Evolutionary conservation across 2,329 filamentous ascomycete species (phyloP).

Genomic region (Xylaria hypoxylon): DNA sequence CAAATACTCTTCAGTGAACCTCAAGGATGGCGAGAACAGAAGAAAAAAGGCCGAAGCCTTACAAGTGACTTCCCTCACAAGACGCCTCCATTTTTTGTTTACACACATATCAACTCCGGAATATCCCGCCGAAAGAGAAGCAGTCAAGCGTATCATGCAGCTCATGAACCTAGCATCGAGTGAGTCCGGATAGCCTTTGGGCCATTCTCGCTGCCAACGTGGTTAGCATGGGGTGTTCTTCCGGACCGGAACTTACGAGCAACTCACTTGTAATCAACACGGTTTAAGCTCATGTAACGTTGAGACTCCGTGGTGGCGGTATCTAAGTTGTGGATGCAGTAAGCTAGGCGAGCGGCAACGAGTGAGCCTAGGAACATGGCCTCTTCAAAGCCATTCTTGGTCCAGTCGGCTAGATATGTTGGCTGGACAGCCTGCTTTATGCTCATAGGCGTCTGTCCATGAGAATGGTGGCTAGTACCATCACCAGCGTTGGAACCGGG

Average conservation of each 20-base stretch:
- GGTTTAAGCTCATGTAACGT: slow-evolving; percentile 66
- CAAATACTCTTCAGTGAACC: slow-evolving; percentile 14
- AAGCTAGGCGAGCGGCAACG: slow-evolving; percentile 76
- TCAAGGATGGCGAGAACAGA: background rate
- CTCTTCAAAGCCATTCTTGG: slow-evolving; percentile 82
- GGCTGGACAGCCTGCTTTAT: slow-evolving; percentile 84
- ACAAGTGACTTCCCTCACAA: slow-evolving; percentile 16
- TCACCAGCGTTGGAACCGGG: slow-evolving; percentile 57
- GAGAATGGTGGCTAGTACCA: slow-evolving; percentile 63
- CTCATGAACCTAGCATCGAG: slow-evolving; percentile 36
- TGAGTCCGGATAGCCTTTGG: slow-evolving; percentile 40
- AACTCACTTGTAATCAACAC: slow-evolving; percentile 71
- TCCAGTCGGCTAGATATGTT: slow-evolving; percentile 92
- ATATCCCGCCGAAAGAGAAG: slow-evolving; percentile 24
- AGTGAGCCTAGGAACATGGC: slow-evolving; percentile 88
- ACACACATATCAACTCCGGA: slow-evolving; percentile 35
- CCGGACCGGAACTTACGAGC: background rate
- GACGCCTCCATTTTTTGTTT: slow-evolving; percentile 35
- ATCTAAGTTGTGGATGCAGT: slow-evolving; percentile 70
- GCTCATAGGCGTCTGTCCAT: slow-evolving; percentile 80
- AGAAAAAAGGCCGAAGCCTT: background rate
- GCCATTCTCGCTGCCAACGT: slow-evolving; percentile 35
- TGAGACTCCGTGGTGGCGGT: slow-evolving; percentile 63
- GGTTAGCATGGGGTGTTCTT: slow-evolving; percentile 15
- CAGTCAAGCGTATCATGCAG: background rate